Evolutionary conservation across 1,284 basidiomycete genomes (phyloP).

Genomic region (Apiotrichum brassicae): DNA sequence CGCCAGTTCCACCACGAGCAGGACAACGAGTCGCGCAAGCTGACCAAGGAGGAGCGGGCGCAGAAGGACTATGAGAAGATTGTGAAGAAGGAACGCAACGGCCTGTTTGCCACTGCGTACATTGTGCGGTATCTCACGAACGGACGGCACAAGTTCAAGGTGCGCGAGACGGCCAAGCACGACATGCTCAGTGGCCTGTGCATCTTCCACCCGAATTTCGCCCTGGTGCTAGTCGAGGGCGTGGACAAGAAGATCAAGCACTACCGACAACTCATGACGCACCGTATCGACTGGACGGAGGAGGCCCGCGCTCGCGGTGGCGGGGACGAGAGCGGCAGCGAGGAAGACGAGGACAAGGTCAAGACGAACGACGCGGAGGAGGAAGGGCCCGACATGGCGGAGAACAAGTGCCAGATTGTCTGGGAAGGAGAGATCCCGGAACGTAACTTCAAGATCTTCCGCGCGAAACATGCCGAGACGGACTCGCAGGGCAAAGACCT

Average conservation of each 20-base stretch:
- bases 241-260: slow-evolving; percentile 75
- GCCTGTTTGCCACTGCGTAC: slow-evolving; percentile 79
- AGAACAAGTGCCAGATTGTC: slow-evolving; percentile 82
- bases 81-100: slow-evolving; percentile 76
- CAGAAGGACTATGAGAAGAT: slow-evolving; percentile 83
- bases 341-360: slow-evolving; percentile 50
- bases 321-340: slow-evolving; percentile 54
- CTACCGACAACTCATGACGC: slow-evolving; percentile 81
- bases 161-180: slow-evolving; percentile 91
- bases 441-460: slow-evolving; percentile 71
- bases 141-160: slow-evolving; percentile 90
- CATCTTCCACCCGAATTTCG: slow-evolving; percentile 83
- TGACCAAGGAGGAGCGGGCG: slow-evolving; percentile 80
- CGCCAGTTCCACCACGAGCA: slow-evolving; percentile 84
- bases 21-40: slow-evolving; percentile 80
- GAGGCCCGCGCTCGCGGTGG: slow-evolving; percentile 67
- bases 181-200: slow-evolving; percentile 77
- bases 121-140: slow-evolving; percentile 86
- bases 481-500: slow-evolving; percentile 78
- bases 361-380: slow-evolving; percentile 12
- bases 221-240: slow-evolving; percentile 89
- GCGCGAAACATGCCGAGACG: slow-evolving; percentile 74
- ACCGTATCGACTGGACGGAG: slow-evolving; percentile 92
- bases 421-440: slow-evolving; percentile 90
- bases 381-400: slow-evolving; percentile 56